These are phyloP conservation scores for Apiosordaria backusii DNA, from an alignment of 495 filamentous ascomycete species.

Conservation along the genomic window DNA sequence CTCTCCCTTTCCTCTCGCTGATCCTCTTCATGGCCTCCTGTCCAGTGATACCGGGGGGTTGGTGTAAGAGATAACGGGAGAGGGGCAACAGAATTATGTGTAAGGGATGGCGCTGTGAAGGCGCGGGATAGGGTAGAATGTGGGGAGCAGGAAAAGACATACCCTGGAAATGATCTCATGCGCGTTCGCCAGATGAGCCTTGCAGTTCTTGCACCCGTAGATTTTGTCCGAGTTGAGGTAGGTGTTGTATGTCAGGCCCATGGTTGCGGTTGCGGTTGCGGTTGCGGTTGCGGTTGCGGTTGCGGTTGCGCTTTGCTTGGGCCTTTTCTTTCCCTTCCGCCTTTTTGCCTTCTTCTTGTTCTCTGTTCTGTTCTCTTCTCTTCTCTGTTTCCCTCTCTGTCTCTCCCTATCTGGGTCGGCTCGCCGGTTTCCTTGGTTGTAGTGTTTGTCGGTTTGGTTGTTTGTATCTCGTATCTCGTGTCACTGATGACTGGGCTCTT, in stretches of 20 bases:
- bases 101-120: too few species aligned
- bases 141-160: conserved; percentile 28
- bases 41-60: neutral
- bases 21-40: too few species aligned
- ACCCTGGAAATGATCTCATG: conserved; percentile 95
- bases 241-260: conserved; percentile 95
- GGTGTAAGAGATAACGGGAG: conserved; percentile 1
- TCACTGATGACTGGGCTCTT: too few species aligned
- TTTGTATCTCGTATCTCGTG: too few species aligned
- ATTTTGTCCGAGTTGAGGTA: conserved; percentile 88
- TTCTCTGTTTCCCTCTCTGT: neutral
- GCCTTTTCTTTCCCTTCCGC: neutral
- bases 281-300: neutral
- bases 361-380: neutral
- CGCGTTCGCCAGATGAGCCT: conserved; percentile 89
- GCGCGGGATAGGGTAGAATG: conserved; percentile 6
- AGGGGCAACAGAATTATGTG: conserved; percentile 8
- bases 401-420: too few species aligned
- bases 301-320: neutral
- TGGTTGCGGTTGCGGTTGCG: conserved; percentile 38
- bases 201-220: conserved; percentile 94
- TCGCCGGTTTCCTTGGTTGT: too few species aligned
- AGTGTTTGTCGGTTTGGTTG: too few species aligned
- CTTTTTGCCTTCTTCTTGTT: too few species aligned
- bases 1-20: too few species aligned